Percentiles rank a stretch among this genome's conserved stretches.
These are phyloP conservation scores for Sporothrix luriei DNA, from an alignment of 2,329 filamentous ascomycete species.

Conservation along the genomic window DNA sequence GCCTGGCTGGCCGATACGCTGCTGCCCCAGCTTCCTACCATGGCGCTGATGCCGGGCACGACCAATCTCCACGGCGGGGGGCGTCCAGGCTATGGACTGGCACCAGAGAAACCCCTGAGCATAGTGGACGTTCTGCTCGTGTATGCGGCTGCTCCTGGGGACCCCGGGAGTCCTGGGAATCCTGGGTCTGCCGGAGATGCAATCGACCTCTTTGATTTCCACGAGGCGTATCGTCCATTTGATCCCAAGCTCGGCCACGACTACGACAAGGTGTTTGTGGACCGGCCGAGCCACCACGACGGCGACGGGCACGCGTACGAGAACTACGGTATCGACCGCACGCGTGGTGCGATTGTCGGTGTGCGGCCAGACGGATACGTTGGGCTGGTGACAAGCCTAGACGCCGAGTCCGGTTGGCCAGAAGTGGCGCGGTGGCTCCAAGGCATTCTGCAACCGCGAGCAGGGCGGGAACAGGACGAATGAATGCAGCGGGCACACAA, in stretches of 20 bases:
- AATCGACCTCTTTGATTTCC: slow-evolving; percentile 54
- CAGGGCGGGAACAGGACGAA: not conserved
- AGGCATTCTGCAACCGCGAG: not conserved
- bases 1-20: slow-evolving; percentile 48
- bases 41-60: slow-evolving; percentile 42
- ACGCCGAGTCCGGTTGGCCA: slow-evolving; percentile 38
- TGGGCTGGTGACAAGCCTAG: slow-evolving; percentile 45
- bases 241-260: slow-evolving; percentile 55
- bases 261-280: slow-evolving; percentile 60
- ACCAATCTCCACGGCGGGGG: slow-evolving; percentile 36
- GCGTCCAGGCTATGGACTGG: slow-evolving; percentile 16
- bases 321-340: slow-evolving; percentile 59
- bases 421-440: slow-evolving; percentile 23
- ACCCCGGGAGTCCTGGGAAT: not conserved
- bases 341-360: slow-evolving; percentile 50
- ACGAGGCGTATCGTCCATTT: slow-evolving; percentile 53
- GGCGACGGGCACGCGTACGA: slow-evolving; percentile 56
- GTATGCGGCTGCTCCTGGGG: slow-evolving; percentile 49
- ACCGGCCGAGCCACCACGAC: slow-evolving; percentile 58
- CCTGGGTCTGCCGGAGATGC: not conserved
- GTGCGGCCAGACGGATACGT: slow-evolving; percentile 67
- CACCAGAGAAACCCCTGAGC: not conserved
- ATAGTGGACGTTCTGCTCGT: slow-evolving; percentile 62
- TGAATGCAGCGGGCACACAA: not conserved
- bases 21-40: slow-evolving; percentile 39